Base-by-base conservation (phyloP, 164 flowering plant genomes). In the Brasenia schreberi region DNA sequence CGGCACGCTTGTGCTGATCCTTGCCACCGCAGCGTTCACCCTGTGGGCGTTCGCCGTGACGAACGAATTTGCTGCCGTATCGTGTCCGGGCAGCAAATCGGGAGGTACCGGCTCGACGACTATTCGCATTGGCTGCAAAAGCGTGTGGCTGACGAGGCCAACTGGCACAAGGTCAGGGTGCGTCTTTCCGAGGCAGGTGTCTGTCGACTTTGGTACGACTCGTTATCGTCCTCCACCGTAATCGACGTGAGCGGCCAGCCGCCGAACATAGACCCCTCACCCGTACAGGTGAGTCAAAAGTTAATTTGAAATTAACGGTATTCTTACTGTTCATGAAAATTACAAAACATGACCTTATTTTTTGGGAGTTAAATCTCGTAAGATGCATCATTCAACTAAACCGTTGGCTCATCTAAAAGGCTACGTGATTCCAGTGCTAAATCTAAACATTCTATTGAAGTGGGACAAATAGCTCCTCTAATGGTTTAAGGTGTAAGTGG, bases 101-200 rank as follows among this genome's bases (percentile, higher is more conserved):
- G 75, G 70, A 81, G 77, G 63, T 74, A 79, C 45, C 69, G 72
- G 65, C 73, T 83, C 4, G 85, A 81, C 4, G 90, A 88, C 71
- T 86, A 83, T 65, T 79, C 88, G 5, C 62, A 83, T 59, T 88
- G 89, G 88, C 62, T 88, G 75, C 81, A 78, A 67, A 76, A 72
- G 5, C 68, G 80, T 49, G 82, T 83, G 0, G 70, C 69, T 7
- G 75, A 79, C 68, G 81, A 43, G 1, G 11, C 69, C 7, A 75
- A 83, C 7, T 90, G 97, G 94, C 68, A 59, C 6, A 59, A 60
- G 16, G 73, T 88, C 17, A 77, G 42, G 72, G 78, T 77, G 67
- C 88, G 94, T 73, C 72, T 90, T 82, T 53, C 70, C 6, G 86
- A 81, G 0, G 68, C 76, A 5, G 42, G 71, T 4, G 66, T 85